These are phyloP conservation scores for Mariannaea sp. DNA, from an alignment of 2,329 filamentous ascomycete genomes.

Conservation along the genomic window DNA sequence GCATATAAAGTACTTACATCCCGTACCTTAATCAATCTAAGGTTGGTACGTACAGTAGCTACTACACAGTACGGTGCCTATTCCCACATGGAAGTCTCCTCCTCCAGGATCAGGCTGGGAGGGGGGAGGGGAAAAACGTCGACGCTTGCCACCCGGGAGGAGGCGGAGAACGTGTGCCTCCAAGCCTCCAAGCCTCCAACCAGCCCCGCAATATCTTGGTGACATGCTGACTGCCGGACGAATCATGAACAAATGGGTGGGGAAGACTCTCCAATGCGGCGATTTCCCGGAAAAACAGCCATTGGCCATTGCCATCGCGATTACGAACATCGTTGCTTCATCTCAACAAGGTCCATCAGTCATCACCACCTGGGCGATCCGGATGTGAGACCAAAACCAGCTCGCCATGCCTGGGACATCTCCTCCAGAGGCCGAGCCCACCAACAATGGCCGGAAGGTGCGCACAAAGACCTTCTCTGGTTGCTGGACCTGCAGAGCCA, in stretches of 20 bases:
- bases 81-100: too few relatives aligned
- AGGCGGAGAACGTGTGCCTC: constrained; percentile 7
- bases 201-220: background rate
- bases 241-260: constrained; percentile 6
- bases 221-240: background rate
- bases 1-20: too few relatives aligned
- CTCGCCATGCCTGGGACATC: constrained; percentile 22
- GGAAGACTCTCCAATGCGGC: background rate
- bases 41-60: too few relatives aligned
- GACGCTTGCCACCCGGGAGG: background rate
- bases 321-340: constrained; percentile 7
- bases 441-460: constrained; percentile 27
- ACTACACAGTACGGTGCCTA: too few relatives aligned
- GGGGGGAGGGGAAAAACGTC: background rate
- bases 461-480: constrained; percentile 36
- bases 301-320: too few relatives aligned
- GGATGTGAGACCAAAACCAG: too few relatives aligned
- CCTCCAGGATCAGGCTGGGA: too few relatives aligned
- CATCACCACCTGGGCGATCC: too few relatives aligned
- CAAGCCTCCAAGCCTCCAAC: background rate
- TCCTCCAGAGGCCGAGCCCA: constrained; percentile 12
- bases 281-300: constrained; percentile 4
- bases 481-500: constrained; percentile 36
- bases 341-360: background rate
- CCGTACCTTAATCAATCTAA: too few relatives aligned